Percentiles rank a stretch among this genome's conserved stretches.
These are phyloP conservation scores for Cladosporium sp. DNA, from an alignment of 2,329 filamentous ascomycete genomes.

Conservation along the genomic window DNA sequence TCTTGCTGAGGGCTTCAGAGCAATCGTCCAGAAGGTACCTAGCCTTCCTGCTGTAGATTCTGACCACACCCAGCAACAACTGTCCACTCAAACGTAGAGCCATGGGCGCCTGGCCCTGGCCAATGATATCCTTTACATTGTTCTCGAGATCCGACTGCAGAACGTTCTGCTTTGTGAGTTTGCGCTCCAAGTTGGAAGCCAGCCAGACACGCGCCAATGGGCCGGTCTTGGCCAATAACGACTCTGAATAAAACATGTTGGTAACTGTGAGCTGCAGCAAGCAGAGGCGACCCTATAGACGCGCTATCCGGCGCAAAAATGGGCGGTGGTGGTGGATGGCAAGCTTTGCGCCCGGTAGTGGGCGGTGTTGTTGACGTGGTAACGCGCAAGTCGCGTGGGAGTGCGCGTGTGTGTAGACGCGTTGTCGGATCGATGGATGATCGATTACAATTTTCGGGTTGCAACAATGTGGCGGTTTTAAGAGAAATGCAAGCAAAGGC, in stretches of 20 bases:
- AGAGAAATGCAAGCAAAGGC: background rate
- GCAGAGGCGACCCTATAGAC: constrained; percentile 2
- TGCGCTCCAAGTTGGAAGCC: constrained; percentile 96
- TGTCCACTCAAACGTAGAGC: constrained; percentile 92
- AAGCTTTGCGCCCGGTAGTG: constrained; percentile 21
- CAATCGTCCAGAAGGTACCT: constrained; percentile 96
- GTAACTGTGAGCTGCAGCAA: constrained; percentile 7
- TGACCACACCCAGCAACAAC: constrained; percentile 88
- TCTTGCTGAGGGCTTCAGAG: constrained; percentile 95
- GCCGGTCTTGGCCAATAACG: constrained; percentile 92
- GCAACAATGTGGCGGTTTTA: background rate
- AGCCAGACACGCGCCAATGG: constrained; percentile 97
- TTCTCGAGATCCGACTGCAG: constrained; percentile 91
- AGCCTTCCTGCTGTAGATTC: constrained; percentile 97
- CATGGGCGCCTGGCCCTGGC: constrained; percentile 89
- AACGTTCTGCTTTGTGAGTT: constrained; percentile 95
- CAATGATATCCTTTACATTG: constrained; percentile 93
- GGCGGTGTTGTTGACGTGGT: constrained; percentile 28
- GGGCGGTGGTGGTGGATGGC: constrained; percentile 6
- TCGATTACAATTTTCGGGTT: background rate
- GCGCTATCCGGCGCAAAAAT: background rate
- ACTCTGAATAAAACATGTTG: constrained; percentile 95
- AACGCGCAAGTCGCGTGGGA: constrained; percentile 17
- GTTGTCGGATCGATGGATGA: background rate
- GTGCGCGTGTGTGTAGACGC: constrained; percentile 1